phyloP scores from a whole-genome alignment of 1,284 basidiomycete genomes.

The Heterobasidion occidentale region DNA sequence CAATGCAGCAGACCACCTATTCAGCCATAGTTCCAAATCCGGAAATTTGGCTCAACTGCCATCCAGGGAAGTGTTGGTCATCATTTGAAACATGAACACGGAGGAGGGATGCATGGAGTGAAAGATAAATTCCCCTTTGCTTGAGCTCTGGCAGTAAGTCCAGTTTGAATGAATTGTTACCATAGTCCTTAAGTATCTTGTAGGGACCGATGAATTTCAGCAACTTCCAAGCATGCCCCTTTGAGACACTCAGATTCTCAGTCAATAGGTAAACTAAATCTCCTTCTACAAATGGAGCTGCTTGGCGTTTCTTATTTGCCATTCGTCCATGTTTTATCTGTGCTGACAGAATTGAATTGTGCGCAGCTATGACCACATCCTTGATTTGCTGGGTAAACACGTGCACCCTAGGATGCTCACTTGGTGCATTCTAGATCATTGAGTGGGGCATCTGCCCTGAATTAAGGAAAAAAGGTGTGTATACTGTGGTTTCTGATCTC shows the following conservation, averaged over 20 bases:
- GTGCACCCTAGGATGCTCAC: conserved; percentile 18
- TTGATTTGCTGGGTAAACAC: conserved; percentile 16
- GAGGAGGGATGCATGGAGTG: conserved; percentile 23
- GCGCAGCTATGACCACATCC: conserved; percentile 12
- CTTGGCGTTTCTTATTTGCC: conserved; percentile 18
- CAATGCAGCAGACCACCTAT: too few relatives aligned
- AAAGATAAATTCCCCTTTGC: conserved; percentile 17
- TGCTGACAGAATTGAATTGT: conserved; percentile 17
- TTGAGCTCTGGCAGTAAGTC: conserved; percentile 19
- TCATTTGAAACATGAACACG: conserved; percentile 19
- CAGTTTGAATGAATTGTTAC: conserved; percentile 15
- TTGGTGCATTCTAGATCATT: conserved; percentile 21
- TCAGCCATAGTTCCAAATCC: too few relatives aligned
- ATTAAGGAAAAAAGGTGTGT: conserved; percentile 27
- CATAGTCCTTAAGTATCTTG: conserved; percentile 11
- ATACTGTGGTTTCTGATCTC: conserved; percentile 24
- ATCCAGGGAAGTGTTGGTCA: too few relatives aligned
- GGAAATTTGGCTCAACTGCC: too few relatives aligned
- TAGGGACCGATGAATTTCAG: conserved; percentile 27
- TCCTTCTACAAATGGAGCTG: conserved; percentile 13
- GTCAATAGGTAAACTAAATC: conserved; percentile 26
- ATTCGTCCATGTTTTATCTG: conserved; percentile 13
- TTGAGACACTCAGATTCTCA: conserved; percentile 24
- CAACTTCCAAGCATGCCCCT: conserved; percentile 22
- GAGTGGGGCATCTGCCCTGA: conserved; percentile 22